Evolutionary conservation across 257 asterid species (phyloP), one percentile per base, ranked within the genome.

Genomic region (Petrea volubilis): DNA sequence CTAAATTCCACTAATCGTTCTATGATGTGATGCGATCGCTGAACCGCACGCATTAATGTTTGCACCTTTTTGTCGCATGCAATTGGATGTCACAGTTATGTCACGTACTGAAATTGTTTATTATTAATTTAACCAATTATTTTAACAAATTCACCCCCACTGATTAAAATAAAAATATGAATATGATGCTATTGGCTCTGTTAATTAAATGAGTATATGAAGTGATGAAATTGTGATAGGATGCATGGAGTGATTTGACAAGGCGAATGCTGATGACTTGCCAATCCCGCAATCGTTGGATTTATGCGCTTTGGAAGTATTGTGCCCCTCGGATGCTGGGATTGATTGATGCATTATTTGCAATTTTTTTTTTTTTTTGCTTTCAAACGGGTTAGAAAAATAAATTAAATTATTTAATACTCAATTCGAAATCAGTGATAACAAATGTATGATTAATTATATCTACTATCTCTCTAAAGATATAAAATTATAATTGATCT

Each of bases 211-310:
- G n/a, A n/a, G n/a, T n/a, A n/a, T n/a, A n/a, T n/a, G n/a, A n/a
- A n/a, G 38, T 33, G 38, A 33, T 3, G 38, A 33, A 33, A n/a
- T n/a, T n/a, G n/a, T n/a, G n/a, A n/a, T n/a, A n/a, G n/a, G n/a
- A n/a, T n/a, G n/a, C n/a, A 28, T 14, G 24, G 20, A 3, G 21
- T 72, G 81, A 59, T 61, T 44, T 46, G 79, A 72, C 84, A 38
- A 41, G 70, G 33, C 51, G 7, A 47, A 11, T 2, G 6, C 47
- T 23, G 74, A 60, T 64, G 72, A 78, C 29, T 71, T 68, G 77
- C 67, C 79, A 38, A 41, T 17, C 34, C 47, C 3, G 62, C 29
- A 64, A 77, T 66, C 77, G 77, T 73, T 64, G 81, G 81, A 80
- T 80, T 34, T n/a, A 33, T 74, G 66, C 40, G 10, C 14, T 24